Evolutionary conservation across 306 rosid genomes (phyloP), one percentile per base, ranked within the genome.

Genomic region (Sesbania bispinosa): DNA sequence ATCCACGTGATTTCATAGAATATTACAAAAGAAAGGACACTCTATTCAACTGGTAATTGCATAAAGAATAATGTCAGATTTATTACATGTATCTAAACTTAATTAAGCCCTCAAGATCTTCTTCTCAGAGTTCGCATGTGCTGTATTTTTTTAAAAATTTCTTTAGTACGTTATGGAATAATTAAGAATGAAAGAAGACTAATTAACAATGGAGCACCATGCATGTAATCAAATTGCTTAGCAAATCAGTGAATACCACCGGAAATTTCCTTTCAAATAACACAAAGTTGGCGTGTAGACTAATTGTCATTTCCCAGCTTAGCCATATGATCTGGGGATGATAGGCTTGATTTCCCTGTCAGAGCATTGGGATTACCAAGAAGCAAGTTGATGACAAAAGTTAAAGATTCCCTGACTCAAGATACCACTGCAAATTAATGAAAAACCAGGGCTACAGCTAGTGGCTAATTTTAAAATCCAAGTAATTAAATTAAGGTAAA

Each of bases 1-100:
- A 73, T 35, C 48, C 83, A 73, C 74, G 74, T 79, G 76, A 50
- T 65, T 59, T 67, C 55, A 9, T 48, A 48, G 36, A 73, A 73
- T 73, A 48, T 50, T 51, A 21, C 55, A 19, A 39, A 62, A 7
- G 2, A 79, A 73, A 79, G 75, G 68, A 71, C 69, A 46, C 19
- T 32, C 27, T 57, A 60, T 33, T 70, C 57, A 64, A 59, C 24
- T 66, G 43, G 32, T 43, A 65, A 47, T 23, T 10, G 7, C 7
- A 32, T 32, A 74, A 36, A 15, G 11, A n/a, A n/a, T n/a, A n/a
- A 27, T 19, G 52, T 41, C 52, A 13, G 27, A 64, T 62, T 73
- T 19, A 39, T 39, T 61, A 4, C 9, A 51, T n/a, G 2, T 2
- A 15, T 45, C 15, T 43, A 32, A 48, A 53, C 48, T 59, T 59